Percentiles rank a stretch among this genome's conserved stretches.
phyloP scores from a whole-genome alignment of 768 basidiomycete species.

The Auricularia sp. region DNA sequence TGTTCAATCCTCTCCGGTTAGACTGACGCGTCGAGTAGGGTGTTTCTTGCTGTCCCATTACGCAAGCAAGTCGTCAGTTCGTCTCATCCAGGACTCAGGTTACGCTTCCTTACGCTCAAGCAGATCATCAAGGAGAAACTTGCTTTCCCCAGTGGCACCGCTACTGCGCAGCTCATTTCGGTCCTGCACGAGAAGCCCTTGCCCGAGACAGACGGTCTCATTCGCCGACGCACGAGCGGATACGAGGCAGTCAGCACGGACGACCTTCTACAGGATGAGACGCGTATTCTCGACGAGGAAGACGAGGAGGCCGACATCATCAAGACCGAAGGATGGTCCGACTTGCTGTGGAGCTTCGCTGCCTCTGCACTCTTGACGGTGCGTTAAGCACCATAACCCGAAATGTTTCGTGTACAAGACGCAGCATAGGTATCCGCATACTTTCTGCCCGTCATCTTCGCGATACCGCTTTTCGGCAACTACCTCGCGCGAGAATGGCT shows the following conservation, averaged over 20 bases:
- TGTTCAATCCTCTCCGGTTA: not conserved
- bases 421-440: conserved; percentile 61
- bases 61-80: conserved; percentile 80
- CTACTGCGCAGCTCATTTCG: conserved; percentile 89
- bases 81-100: not conserved
- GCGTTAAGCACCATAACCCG: conserved; percentile 14
- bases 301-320: conserved; percentile 34
- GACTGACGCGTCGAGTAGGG: conserved; percentile 32
- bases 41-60: conserved; percentile 92
- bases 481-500: conserved; percentile 81
- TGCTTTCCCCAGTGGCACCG: conserved; percentile 89
- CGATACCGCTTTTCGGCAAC: conserved; percentile 75
- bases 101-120: not conserved
- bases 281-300: conserved; percentile 24
- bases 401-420: no score
- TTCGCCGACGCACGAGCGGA: conserved; percentile 41
- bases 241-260: conserved; percentile 31
- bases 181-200: conserved; percentile 73
- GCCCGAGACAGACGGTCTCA: conserved; percentile 35
- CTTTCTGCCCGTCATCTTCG: conserved; percentile 81
- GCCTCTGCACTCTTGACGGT: conserved; percentile 72
- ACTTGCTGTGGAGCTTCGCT: conserved; percentile 68
- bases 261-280: conserved; percentile 6
- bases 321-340: conserved; percentile 63
- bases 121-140: conserved; percentile 92